phyloP scores from a whole-genome alignment of 1,139 yeast species.

The Hyphopichia wangnamkhiaoensis region DNA sequence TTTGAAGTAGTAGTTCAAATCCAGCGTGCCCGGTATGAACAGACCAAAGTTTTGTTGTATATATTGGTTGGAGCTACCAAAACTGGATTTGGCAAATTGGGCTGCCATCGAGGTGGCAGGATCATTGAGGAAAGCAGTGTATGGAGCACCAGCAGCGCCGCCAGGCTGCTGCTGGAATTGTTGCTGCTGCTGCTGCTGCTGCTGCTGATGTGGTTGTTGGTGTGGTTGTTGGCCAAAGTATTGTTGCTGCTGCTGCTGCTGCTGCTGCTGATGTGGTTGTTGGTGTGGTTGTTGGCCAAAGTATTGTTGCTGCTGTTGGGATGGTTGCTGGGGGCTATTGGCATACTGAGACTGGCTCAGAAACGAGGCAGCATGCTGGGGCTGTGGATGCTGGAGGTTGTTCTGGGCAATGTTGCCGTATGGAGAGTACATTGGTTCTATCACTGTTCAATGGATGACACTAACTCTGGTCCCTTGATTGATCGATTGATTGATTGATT shows the following conservation, averaged over 20 bases:
- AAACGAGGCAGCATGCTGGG: slow-evolving; percentile 23
- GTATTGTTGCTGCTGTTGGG: slow-evolving; percentile 31
- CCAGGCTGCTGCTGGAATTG: slow-evolving; percentile 10
- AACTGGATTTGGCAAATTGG: slow-evolving; percentile 84
- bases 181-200: slow-evolving; percentile 7
- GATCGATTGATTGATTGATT: no score
- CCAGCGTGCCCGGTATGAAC: slow-evolving; percentile 50
- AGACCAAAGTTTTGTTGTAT: slow-evolving; percentile 69
- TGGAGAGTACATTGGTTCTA: slow-evolving; percentile 5
- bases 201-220: slow-evolving; percentile 14
- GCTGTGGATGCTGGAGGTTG: slow-evolving; percentile 37
- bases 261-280: slow-evolving; percentile 27
- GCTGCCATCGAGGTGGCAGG: slow-evolving; percentile 86
- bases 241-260: slow-evolving; percentile 20
- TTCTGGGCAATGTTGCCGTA: slow-evolving; percentile 10
- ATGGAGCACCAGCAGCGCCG: slow-evolving; percentile 8
- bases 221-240: slow-evolving; percentile 14
- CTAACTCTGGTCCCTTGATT: neutral
- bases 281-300: slow-evolving; percentile 25
- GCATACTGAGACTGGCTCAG: slow-evolving; percentile 2
- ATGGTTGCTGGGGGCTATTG: slow-evolving; percentile 6
- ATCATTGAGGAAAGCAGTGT: slow-evolving; percentile 60
- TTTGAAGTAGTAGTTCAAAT: slow-evolving; percentile 82
- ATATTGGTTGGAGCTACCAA: slow-evolving; percentile 70
- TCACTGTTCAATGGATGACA: neutral